phyloP scores from a whole-genome alignment of 2,329 filamentous ascomycete species.

The Epichloe typhina region DNA sequence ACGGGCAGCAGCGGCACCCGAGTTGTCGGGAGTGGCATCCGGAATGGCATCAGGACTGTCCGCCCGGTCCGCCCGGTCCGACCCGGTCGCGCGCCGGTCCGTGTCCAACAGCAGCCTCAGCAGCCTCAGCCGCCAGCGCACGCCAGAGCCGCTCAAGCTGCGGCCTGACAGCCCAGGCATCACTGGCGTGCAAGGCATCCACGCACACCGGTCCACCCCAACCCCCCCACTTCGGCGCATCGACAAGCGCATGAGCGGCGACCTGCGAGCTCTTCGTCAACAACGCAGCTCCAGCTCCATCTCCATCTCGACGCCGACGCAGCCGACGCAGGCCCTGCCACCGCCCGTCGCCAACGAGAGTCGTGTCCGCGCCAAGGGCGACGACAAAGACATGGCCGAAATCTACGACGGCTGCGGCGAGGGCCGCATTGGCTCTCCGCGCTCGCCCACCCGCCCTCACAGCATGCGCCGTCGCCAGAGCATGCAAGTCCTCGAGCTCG shows the following conservation, averaged over 20 bases:
- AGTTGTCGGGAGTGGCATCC: neutral
- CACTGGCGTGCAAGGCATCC: conserved; percentile 20
- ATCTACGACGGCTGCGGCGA: conserved; percentile 93
- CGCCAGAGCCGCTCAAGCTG: conserved; percentile 39
- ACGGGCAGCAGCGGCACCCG: conserved; percentile 2
- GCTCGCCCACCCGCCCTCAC: conserved; percentile 84
- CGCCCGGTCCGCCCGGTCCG: conserved; percentile 12
- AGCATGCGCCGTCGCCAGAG: conserved; percentile 95
- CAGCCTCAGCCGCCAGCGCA: conserved; percentile 32
- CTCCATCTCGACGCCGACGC: neutral
- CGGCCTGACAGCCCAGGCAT: conserved; percentile 52
- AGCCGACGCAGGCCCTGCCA: conserved; percentile 7
- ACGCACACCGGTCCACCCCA: conserved; percentile 20
- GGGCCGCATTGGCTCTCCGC: conserved; percentile 71
- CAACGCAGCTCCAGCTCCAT: conserved; percentile 15
- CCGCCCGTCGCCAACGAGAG: conserved; percentile 77
- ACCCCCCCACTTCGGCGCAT: conserved; percentile 58
- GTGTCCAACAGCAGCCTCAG: conserved; percentile 38
- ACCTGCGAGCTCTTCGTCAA: conserved; percentile 39
- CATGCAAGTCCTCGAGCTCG: conserved; percentile 91
- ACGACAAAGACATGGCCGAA: conserved; percentile 67
- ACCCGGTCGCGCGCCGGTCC: conserved; percentile 25
- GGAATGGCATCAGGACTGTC: neutral
- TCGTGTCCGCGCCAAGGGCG: conserved; percentile 51
- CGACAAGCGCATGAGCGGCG: conserved; percentile 57